A percentile compares a stretch with the other conserved stretches of the same genome.
These are phyloP conservation scores for Kwoniella pini DNA, from an alignment of 768 basidiomycete species.

Conservation along the genomic window DNA sequence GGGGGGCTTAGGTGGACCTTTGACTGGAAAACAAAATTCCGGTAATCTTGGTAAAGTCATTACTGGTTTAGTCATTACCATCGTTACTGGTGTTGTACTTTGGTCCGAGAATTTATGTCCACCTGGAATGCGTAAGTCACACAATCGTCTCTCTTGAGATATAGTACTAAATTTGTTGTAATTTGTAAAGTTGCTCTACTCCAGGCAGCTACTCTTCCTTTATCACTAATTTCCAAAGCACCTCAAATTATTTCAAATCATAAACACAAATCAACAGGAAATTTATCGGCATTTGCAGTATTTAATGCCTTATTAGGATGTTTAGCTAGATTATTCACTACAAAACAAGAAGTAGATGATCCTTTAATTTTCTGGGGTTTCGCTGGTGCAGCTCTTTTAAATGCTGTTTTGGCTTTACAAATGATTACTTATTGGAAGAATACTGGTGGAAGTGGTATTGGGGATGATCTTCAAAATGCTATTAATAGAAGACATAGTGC, in stretches of 20 bases:
- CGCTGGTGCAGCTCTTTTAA: constrained; percentile 75
- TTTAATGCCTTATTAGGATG: constrained; percentile 84
- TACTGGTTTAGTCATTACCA: constrained; percentile 31
- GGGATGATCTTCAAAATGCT: constrained; percentile 9
- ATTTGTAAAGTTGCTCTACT: constrained; percentile 62
- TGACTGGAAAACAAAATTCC: constrained; percentile 7
- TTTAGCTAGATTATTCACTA: constrained; percentile 89
- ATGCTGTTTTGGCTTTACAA: constrained; percentile 78
- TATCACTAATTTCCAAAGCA: constrained; percentile 87
- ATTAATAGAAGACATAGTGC: constrained; percentile 16
- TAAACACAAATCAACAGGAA: constrained; percentile 76
- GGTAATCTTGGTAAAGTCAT: constrained; percentile 36
- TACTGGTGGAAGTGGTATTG: neutral
- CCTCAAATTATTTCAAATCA: constrained; percentile 89
- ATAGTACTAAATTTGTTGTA: neutral
- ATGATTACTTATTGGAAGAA: constrained; percentile 66
- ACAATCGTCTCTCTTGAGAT: no score
- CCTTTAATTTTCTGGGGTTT: constrained; percentile 78
- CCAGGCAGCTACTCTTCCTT: constrained; percentile 82
- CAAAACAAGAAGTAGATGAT: constrained; percentile 84
- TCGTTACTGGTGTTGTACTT: constrained; percentile 31
- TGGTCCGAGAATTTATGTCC: constrained; percentile 44
- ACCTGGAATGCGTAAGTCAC: constrained; percentile 40
- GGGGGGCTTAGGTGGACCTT: constrained; percentile 5
- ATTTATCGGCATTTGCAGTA: constrained; percentile 91